A percentile compares a stretch with the other conserved stretches of the same genome.
Evolutionary conservation across 148 eudicot species (phyloP).

Genomic region (Amaranthus cruentus): DNA sequence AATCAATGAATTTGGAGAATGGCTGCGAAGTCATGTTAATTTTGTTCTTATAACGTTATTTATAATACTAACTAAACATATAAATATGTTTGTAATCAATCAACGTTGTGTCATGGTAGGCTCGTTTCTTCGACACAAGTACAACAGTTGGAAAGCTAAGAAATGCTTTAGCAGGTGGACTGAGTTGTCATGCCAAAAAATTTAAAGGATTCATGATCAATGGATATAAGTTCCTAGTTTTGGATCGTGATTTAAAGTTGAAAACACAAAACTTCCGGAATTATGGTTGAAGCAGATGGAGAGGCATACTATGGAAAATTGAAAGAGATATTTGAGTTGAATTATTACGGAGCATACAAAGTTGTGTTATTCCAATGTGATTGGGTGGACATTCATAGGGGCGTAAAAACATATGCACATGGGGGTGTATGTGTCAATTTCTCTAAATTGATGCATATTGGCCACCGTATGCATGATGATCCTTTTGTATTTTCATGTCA

Average conservation of each 20-base stretch:
- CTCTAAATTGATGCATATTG: too few species aligned
- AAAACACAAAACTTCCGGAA: conserved; percentile 17
- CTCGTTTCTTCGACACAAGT: too few species aligned
- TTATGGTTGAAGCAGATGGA: conserved; percentile 14
- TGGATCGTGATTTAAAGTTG: not conserved
- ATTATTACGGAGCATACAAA: conserved; percentile 5
- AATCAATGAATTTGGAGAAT: not conserved
- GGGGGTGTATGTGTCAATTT: not conserved
- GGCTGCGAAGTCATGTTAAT: not conserved
- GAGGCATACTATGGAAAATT: conserved; percentile 9
- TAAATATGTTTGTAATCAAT: not conserved
- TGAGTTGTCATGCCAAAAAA: too few species aligned
- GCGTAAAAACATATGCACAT: not conserved
- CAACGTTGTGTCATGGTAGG: too few species aligned
- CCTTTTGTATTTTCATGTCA: too few species aligned
- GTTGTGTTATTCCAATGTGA: conserved; percentile 16
- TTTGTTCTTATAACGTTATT: not conserved
- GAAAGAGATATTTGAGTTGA: not conserved
- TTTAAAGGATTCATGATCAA: too few species aligned
- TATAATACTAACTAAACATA: not conserved
- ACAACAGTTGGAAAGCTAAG: too few species aligned
- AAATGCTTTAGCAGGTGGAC: too few species aligned
- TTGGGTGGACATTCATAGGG: conserved; percentile 18
- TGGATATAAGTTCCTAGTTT: not conserved
- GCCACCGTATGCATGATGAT: too few species aligned